Evolutionary conservation across 495 filamentous ascomycete genomes (phyloP), one percentile per base, ranked within the genome.

Genomic region (Extremus antarcticus): DNA sequence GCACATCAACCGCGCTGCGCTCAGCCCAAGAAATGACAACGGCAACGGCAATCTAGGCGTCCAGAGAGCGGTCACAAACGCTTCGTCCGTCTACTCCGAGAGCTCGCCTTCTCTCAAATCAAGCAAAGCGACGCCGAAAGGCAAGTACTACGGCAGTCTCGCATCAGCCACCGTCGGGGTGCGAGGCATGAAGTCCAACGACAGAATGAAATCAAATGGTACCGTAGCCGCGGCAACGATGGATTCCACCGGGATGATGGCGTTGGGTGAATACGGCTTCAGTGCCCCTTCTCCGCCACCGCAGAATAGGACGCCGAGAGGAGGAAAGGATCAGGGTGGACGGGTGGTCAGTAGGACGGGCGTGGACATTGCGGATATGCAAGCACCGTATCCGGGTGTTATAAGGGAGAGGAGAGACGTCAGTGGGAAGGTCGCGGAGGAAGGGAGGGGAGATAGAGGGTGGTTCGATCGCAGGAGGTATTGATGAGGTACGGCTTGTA

Each of bases 391-490:
- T 56, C 77, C 58, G 17, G n/a, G 16, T 45, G 53, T 71, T 67
- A 55, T 70, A 68, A 60, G 67, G 72, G 60, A 65, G 51, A 70
- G 68, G 48, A 74, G 89, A 50, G 82, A 88, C 61, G 88, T 91
- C 10, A 92, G 87, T 62, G 90, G 88, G 2, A 88, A 88, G 68
- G 71, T 87, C 46, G 90, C 83, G 1, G 90, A 95, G 69, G 90
- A 95, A 69, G 90, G 90, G 0, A 73, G 83, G 40, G 79, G 78
- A 23, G 47, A 24, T 8, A 73, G 72, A 76, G 73, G 24, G 74
- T 64, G 65, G 56, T 65, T 82, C 72, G 40, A 73, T 67, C 16
- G 56, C 7, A 56, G 29, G 25, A 46, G 25, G 25, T 50, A 50
- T 32, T 47, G 25, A 39, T 51, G 41, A 45, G 29, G 29, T 35